Evolutionary conservation across 805 yeast species (phyloP).

Genomic region (Sugiyamaella smithiae): DNA sequence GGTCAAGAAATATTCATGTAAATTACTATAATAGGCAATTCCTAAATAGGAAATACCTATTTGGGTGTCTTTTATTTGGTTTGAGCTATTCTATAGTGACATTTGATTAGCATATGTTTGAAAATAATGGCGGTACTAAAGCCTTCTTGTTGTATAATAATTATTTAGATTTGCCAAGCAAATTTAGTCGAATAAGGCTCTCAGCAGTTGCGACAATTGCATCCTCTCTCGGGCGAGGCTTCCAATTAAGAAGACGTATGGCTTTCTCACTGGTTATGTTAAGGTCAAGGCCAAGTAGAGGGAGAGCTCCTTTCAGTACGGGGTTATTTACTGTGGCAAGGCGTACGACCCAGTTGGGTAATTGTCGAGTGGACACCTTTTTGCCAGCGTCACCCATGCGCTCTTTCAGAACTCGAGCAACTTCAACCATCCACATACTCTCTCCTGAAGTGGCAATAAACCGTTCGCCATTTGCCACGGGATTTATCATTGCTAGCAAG

Average conservation of each 20-base stretch:
- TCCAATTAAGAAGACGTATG: not conserved
- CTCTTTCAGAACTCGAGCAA: not conserved
- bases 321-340: not conserved
- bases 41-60: no score
- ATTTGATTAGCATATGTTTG: no score
- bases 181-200: no score
- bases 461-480: conserved; percentile 27
- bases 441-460: conserved; percentile 27
- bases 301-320: not conserved
- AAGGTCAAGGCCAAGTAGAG: not conserved
- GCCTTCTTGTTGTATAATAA: no score
- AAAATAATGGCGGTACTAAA: no score
- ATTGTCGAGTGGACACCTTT: not conserved
- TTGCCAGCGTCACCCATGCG: not conserved
- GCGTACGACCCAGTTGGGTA: not conserved
- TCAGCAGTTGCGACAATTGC: not conserved
- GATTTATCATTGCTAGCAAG: conserved; percentile 45
- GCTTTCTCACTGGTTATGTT: not conserved
- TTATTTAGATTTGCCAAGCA: no score
- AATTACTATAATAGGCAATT: no score
- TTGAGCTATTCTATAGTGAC: no score
- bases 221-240: not conserved
- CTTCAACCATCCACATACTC: not conserved
- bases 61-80: no score
- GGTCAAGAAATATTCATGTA: no score